Percentiles rank a stretch among this genome's conserved stretches.
These are phyloP conservation scores for Mycena crocata DNA, from an alignment of 768 basidiomycete genomes.

Conservation along the genomic window DNA sequence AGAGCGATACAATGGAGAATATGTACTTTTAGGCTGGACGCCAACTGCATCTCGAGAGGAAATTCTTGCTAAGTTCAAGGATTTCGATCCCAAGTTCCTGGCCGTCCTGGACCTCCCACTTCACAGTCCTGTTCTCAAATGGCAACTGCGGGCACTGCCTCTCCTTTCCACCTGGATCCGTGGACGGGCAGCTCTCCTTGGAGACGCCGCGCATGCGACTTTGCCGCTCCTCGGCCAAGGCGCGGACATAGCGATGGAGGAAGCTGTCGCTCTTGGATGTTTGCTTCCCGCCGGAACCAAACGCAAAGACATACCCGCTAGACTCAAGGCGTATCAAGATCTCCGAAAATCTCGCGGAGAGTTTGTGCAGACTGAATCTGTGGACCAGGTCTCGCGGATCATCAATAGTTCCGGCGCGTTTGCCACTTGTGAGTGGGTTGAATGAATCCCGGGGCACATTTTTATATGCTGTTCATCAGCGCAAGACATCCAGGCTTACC, in stretches of 20 bases:
- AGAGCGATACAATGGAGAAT: no score
- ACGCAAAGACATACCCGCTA: slow-evolving; percentile 9
- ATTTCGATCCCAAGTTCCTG: slow-evolving; percentile 21
- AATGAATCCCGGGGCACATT: not conserved
- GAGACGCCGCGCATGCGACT: slow-evolving; percentile 39
- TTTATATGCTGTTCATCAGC: not conserved
- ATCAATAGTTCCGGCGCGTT: not conserved
- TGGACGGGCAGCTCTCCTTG: slow-evolving; percentile 22
- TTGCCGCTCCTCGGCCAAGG: slow-evolving; percentile 39
- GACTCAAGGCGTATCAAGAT: slow-evolving; percentile 17
- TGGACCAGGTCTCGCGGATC: slow-evolving; percentile 2
- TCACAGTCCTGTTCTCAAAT: slow-evolving; percentile 14
- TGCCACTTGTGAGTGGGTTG: not conserved
- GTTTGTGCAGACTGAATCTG: slow-evolving; percentile 11
- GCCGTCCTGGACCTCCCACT: slow-evolving; percentile 8
- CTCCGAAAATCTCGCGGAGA: slow-evolving; percentile 25
- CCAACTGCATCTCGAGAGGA: slow-evolving; percentile 12
- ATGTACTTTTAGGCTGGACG: slow-evolving; percentile 1
- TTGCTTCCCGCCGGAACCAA: slow-evolving; percentile 23
- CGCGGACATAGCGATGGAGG: slow-evolving; percentile 42
- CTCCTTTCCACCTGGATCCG: slow-evolving; percentile 19
- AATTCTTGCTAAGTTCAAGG: not conserved
- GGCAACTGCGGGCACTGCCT: slow-evolving; percentile 23
- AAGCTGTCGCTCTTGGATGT: slow-evolving; percentile 15
- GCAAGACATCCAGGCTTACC: not conserved